phyloP scores from a whole-genome alignment of 257 asterid species.

The Galeopsis tetrahit region DNA sequence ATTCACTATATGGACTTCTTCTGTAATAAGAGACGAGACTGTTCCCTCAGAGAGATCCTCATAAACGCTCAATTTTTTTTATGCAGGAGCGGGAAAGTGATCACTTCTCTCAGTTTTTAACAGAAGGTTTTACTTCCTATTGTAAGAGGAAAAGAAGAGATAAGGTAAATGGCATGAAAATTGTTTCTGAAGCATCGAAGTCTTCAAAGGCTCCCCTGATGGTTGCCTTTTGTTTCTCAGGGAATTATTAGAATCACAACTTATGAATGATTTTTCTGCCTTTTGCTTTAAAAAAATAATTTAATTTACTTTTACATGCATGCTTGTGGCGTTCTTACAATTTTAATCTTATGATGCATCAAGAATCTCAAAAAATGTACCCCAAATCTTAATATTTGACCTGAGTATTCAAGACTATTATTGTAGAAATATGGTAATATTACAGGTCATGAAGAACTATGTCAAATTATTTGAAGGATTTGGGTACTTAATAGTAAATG shows the following conservation, averaged over 20 bases:
- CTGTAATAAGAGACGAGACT: neutral
- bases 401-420: neutral
- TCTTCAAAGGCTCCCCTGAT: neutral
- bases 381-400: neutral
- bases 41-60: neutral
- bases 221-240: neutral
- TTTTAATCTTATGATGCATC: neutral
- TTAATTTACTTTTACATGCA: neutral
- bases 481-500: constrained; percentile 6
- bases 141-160: constrained; percentile 98
- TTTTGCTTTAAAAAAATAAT: constrained; percentile 1
- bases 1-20: neutral
- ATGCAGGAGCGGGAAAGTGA: constrained; percentile 92
- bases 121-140: constrained; percentile 96
- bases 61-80: constrained; percentile 20
- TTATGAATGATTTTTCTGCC: constrained; percentile 3
- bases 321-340: constrained; percentile 12
- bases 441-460: constrained; percentile 1
- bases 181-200: neutral
- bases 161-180: constrained; percentile 52
- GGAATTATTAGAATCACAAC: constrained; percentile 7
- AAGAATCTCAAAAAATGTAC: neutral
- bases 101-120: constrained; percentile 94
- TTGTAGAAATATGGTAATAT: constrained; percentile 1
- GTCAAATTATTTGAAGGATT: neutral